Conservation (phyloP, 768 basidiomycete genomes). For the Phylloporus sp. region DNA sequence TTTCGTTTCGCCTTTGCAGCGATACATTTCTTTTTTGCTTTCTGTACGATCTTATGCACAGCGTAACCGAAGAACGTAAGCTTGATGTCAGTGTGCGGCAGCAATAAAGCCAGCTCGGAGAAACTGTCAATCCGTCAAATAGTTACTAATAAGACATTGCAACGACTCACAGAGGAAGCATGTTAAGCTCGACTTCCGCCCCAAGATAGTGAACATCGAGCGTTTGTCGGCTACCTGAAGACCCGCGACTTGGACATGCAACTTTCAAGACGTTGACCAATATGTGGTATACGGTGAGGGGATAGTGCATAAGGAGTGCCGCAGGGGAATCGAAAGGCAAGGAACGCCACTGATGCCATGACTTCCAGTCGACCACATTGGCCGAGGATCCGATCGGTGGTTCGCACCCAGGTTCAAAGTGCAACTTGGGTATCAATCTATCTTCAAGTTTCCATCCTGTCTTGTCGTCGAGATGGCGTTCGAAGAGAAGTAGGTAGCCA, state of each 20-base stretch:
- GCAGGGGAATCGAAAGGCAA: slow-evolving; percentile 40
- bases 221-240: slow-evolving; percentile 20
- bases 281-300: slow-evolving; percentile 38
- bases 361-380: slow-evolving; percentile 37
- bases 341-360: slow-evolving; percentile 44
- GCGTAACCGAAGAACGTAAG: slow-evolving; percentile 38
- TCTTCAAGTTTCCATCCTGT: slow-evolving; percentile 36
- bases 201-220: slow-evolving; percentile 37
- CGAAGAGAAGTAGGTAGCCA: slow-evolving; percentile 31
- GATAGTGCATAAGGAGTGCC: slow-evolving; percentile 41
- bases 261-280: slow-evolving; percentile 33
- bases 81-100: slow-evolving; percentile 42
- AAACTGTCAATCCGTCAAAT: slow-evolving; percentile 32
- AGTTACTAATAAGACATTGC: neutral
- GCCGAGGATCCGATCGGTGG: slow-evolving; percentile 23
- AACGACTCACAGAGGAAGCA: slow-evolving; percentile 36
- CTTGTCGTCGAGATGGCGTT: slow-evolving; percentile 28
- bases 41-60: slow-evolving; percentile 29
- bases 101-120: slow-evolving; percentile 41
- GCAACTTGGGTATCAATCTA: slow-evolving; percentile 32
- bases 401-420: slow-evolving; percentile 27
- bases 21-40: slow-evolving; percentile 29
- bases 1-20: slow-evolving; percentile 28
- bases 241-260: slow-evolving; percentile 20
- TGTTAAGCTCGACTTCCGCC: slow-evolving; percentile 37